These are phyloP conservation scores for Candida quercuum DNA, from an alignment of 805 yeast species.

Conservation along the genomic window DNA sequence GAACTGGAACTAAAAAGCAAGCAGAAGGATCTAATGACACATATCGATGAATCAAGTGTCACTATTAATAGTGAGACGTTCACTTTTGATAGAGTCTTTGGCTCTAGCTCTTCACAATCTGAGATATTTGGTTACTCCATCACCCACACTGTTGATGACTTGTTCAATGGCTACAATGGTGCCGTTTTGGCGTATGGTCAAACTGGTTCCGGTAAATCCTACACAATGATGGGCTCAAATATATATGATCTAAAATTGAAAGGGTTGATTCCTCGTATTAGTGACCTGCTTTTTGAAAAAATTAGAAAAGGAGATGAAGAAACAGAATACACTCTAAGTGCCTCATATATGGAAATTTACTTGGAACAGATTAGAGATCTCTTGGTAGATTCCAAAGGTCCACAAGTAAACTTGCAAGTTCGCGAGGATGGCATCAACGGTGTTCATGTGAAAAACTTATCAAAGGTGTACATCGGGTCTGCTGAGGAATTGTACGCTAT, in stretches of 20 bases:
- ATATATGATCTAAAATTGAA: slow-evolving; percentile 13
- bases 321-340: slow-evolving; percentile 54
- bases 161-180: slow-evolving; percentile 72
- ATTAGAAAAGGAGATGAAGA: slow-evolving; percentile 42
- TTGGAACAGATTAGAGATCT: slow-evolving; percentile 74
- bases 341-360: slow-evolving; percentile 76
- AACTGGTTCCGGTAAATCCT: slow-evolving; percentile 72
- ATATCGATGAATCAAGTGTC: slow-evolving; percentile 12
- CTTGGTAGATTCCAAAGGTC: slow-evolving; percentile 35
- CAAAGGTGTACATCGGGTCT: slow-evolving; percentile 53
- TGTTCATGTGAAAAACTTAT: slow-evolving; percentile 65
- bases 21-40: slow-evolving; percentile 6
- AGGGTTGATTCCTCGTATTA: slow-evolving; percentile 73
- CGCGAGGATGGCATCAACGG: slow-evolving; percentile 65
- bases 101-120: slow-evolving; percentile 42
- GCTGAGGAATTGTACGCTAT: slow-evolving; percentile 53
- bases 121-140: slow-evolving; percentile 58
- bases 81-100: slow-evolving; percentile 64
- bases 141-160: slow-evolving; percentile 58
- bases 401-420: slow-evolving; percentile 33
- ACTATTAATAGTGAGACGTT: slow-evolving; percentile 28
- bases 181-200: slow-evolving; percentile 78
- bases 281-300: slow-evolving; percentile 56
- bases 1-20: slow-evolving; percentile 25
- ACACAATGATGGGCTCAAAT: slow-evolving; percentile 68